Conservation (phyloP, 2,329 filamentous ascomycete genomes). For the Escovopsis sp. region DNA sequence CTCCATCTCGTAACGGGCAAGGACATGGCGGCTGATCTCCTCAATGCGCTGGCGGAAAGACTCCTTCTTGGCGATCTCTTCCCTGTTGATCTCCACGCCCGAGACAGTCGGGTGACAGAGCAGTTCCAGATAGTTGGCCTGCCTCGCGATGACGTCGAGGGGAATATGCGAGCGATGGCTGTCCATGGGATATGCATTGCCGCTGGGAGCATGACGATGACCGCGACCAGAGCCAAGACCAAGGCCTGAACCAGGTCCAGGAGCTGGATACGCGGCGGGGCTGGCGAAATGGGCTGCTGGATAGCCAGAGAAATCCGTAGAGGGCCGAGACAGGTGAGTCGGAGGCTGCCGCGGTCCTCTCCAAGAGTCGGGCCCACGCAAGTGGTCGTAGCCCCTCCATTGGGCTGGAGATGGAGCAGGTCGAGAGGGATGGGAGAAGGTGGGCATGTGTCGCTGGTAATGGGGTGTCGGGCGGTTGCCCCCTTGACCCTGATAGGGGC, state of each 20-base stretch:
- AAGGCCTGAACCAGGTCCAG: too few species aligned
- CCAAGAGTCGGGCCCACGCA: slow-evolving; percentile 10
- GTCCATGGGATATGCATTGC: too few species aligned
- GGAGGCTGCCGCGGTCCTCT: slow-evolving; percentile 3
- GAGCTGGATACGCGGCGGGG: not conserved
- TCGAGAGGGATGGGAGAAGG: too few species aligned
- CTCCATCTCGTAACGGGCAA: slow-evolving; percentile 35
- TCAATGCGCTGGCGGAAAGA: slow-evolving; percentile 51
- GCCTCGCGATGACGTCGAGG: slow-evolving; percentile 31
- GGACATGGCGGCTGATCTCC: slow-evolving; percentile 42
- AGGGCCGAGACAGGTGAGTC: too few species aligned
- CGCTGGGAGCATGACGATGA: not conserved
- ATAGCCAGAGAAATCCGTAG: too few species aligned
- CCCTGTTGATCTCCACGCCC: slow-evolving; percentile 43
- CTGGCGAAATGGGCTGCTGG: not conserved
- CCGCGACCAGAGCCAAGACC: too few species aligned
- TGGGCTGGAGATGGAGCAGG: slow-evolving; percentile 5
- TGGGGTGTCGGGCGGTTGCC: too few species aligned
- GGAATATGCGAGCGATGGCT: slow-evolving; percentile 14
- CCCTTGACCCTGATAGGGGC: too few species aligned
- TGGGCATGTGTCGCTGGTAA: too few species aligned
- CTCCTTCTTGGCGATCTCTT: slow-evolving; percentile 57
- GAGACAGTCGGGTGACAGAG: slow-evolving; percentile 31
- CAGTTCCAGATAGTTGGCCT: slow-evolving; percentile 32
- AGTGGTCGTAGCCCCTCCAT: slow-evolving; percentile 6